A percentile compares a stretch with the other conserved stretches of the same genome.
These are phyloP conservation scores for Termitomyces sp. DNA, from an alignment of 768 basidiomycete genomes.

Conservation along the genomic window DNA sequence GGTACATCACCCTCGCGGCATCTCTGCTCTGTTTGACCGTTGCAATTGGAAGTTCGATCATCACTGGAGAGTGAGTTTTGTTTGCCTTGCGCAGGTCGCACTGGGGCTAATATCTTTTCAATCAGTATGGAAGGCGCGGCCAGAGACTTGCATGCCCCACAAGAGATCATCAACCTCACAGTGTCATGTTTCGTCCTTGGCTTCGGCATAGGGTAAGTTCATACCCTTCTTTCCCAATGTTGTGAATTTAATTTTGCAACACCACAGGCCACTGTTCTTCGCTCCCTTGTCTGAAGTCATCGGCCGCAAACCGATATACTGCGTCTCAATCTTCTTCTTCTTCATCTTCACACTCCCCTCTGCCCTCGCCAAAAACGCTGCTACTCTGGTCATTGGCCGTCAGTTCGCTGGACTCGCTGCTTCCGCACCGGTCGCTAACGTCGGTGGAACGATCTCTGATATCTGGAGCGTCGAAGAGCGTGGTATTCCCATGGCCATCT, in stretches of 20 bases:
- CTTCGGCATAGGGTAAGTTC: slow-evolving; percentile 31
- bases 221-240: slow-evolving; percentile 7
- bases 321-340: slow-evolving; percentile 30
- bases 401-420: slow-evolving; percentile 24
- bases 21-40: slow-evolving; percentile 31
- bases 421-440: slow-evolving; percentile 26
- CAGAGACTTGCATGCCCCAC: slow-evolving; percentile 22
- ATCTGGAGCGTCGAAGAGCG: slow-evolving; percentile 34
- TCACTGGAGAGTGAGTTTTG: slow-evolving; percentile 32
- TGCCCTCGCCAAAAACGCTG: slow-evolving; percentile 22
- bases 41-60: slow-evolving; percentile 31
- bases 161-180: slow-evolving; percentile 33
- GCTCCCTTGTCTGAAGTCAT: slow-evolving; percentile 34
- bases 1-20: slow-evolving; percentile 29
- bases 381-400: slow-evolving; percentile 29
- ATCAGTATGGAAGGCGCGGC: slow-evolving; percentile 27
- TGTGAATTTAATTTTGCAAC: neutral
- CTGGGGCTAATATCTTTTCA: neutral
- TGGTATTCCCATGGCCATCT: slow-evolving; percentile 42
- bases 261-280: slow-evolving; percentile 31
- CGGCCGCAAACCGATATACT: slow-evolving; percentile 31
- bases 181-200: slow-evolving; percentile 41
- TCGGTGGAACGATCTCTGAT: slow-evolving; percentile 38
- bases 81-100: neutral
- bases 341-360: slow-evolving; percentile 43